Conservation (phyloP, 805 yeast genomes). For the Cyberlindnera sargentensis region DNA sequence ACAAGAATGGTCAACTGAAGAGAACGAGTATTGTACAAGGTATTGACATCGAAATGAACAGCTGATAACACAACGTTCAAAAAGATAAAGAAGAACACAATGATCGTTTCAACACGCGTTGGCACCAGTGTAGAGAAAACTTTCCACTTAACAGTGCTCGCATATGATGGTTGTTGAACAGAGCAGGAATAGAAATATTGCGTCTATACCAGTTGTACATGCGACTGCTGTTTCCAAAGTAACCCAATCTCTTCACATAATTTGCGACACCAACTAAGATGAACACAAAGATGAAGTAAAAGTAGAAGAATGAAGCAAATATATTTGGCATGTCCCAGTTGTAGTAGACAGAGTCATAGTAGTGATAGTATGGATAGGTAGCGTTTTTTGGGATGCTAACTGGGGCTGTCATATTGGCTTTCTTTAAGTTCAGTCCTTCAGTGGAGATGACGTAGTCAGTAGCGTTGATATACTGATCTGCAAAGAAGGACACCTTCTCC, state of each 20-base stretch:
- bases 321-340: conserved; percentile 15
- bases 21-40: background rate
- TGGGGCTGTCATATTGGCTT: conserved; percentile 8
- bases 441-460: conserved; percentile 17
- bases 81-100: conserved; percentile 29
- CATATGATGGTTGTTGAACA: conserved; percentile 15
- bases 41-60: conserved; percentile 8
- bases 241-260: conserved; percentile 21
- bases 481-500: conserved; percentile 15
- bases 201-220: conserved; percentile 15
- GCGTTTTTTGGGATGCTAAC: conserved; percentile 2
- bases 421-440: conserved; percentile 4
- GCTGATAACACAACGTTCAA: conserved; percentile 11
- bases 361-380: background rate
- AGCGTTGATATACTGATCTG: conserved; percentile 25
- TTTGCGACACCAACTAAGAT: conserved; percentile 29
- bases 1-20: conserved; percentile 1
- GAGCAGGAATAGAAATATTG: conserved; percentile 17
- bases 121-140: conserved; percentile 15
- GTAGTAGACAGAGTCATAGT: conserved; percentile 6
- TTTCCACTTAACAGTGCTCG: background rate
- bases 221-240: conserved; percentile 9
- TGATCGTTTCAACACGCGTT: conserved; percentile 21
- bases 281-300: conserved; percentile 35
- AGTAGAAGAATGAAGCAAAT: conserved; percentile 27